phyloP scores from a whole-genome alignment of 257 asterid species.

The Cruciata laevipes region DNA sequence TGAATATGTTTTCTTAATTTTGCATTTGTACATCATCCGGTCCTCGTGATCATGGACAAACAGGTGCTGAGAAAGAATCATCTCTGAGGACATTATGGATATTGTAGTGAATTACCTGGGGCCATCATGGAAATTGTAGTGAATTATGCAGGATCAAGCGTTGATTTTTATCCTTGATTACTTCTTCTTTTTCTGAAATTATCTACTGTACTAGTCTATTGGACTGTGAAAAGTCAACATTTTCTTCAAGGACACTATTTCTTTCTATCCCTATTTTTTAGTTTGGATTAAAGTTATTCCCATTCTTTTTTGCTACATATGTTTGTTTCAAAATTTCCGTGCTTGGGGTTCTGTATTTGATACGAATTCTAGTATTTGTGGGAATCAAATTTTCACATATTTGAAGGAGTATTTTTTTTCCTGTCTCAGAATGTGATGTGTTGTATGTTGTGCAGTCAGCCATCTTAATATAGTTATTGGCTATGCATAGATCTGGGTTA shows the following conservation, averaged over 20 bases:
- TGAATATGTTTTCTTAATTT: background rate
- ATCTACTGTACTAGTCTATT: background rate
- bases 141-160: background rate
- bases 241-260: background rate
- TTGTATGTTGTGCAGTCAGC: background rate
- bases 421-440: background rate
- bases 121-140: background rate
- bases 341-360: background rate
- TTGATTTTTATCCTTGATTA: background rate
- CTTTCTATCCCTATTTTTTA: background rate
- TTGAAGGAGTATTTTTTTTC: too few species aligned
- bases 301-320: background rate
- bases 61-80: background rate
- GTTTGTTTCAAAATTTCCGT: background rate
- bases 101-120: background rate
- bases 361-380: background rate
- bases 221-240: background rate
- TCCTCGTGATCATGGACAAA: background rate
- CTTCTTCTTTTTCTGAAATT: background rate
- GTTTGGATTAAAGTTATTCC: background rate
- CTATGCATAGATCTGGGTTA: background rate
- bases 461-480: background rate
- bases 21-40: background rate
- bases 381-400: background rate
- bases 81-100: too few species aligned